Conservation (phyloP, 345 rosid genomes). For the Bretschneidera sinensis region DNA sequence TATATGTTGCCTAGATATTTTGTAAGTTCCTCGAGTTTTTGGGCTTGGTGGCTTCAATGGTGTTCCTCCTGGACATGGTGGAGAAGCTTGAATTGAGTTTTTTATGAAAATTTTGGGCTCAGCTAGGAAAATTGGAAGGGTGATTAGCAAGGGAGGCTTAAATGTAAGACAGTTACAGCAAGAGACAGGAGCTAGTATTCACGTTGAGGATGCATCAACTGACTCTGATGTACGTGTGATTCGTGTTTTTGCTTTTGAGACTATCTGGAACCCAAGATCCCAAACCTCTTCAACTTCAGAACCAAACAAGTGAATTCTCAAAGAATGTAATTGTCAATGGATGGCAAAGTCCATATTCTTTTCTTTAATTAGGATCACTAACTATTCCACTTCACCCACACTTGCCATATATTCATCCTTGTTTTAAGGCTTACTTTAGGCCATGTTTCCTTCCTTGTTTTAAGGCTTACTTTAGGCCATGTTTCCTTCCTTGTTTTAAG, state of each 20-base stretch:
- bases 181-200: conserved; percentile 54
- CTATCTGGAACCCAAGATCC: conserved; percentile 39
- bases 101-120: conserved; percentile 50
- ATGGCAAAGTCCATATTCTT: too few relatives aligned
- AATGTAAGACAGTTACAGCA: conserved; percentile 43
- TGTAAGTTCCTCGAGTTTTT: too few relatives aligned
- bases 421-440: too few relatives aligned
- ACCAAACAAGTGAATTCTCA: conserved; percentile 38
- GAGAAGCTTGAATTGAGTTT: conserved; percentile 48
- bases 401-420: too few relatives aligned
- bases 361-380: too few relatives aligned
- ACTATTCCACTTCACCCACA: too few relatives aligned
- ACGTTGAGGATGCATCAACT: conserved; percentile 43
- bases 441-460: too few relatives aligned
- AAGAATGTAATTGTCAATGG: conserved; percentile 40
- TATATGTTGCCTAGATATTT: too few relatives aligned
- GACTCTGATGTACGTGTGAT: conserved; percentile 49
- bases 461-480: too few relatives aligned
- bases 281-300: conserved; percentile 54
- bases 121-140: conserved; percentile 50
- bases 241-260: conserved; percentile 47
- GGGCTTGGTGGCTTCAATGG: conserved; percentile 28
- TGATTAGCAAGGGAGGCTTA: conserved; percentile 60
- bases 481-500: too few relatives aligned
- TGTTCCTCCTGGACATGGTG: conserved; percentile 33